Conservation (phyloP, 2,329 filamentous ascomycete species). For the Amauroascus verrucosus region DNA sequence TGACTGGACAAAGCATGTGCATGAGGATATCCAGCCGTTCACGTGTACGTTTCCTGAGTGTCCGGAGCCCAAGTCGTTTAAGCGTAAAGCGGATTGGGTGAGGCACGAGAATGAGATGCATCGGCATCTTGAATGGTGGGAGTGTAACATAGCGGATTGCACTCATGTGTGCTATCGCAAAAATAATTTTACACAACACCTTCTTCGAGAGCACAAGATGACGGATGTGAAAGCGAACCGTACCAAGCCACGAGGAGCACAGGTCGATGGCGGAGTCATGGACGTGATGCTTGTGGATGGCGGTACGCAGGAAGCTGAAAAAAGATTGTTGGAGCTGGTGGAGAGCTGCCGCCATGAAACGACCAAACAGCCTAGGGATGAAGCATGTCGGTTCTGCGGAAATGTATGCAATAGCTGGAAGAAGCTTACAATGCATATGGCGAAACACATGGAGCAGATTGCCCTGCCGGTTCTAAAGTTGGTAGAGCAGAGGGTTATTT, state of each 20-base stretch:
- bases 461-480: constrained; percentile 63
- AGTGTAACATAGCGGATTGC: constrained; percentile 71
- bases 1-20: constrained; percentile 94
- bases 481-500: constrained; percentile 35
- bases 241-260: constrained; percentile 54
- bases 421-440: constrained; percentile 84
- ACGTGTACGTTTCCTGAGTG: constrained; percentile 83
- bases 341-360: constrained; percentile 68
- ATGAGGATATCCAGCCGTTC: constrained; percentile 87
- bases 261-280: constrained; percentile 28
- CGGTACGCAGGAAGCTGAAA: constrained; percentile 41
- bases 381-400: constrained; percentile 80
- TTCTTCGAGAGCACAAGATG: constrained; percentile 84
- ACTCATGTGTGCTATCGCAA: constrained; percentile 73
- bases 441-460: constrained; percentile 89
- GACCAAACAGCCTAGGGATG: constrained; percentile 53
- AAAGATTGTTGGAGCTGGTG: constrained; percentile 61
- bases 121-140: constrained; percentile 84
- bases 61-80: constrained; percentile 79
- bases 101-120: constrained; percentile 88
- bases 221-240: constrained; percentile 67
- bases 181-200: constrained; percentile 86
- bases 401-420: constrained; percentile 77
- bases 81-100: constrained; percentile 92
- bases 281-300: constrained; percentile 20